A percentile compares a stretch with the other conserved stretches of the same genome.
These are phyloP conservation scores for Saturnispora gosingensis DNA, from an alignment of 805 yeast genomes.

Conservation along the genomic window DNA sequence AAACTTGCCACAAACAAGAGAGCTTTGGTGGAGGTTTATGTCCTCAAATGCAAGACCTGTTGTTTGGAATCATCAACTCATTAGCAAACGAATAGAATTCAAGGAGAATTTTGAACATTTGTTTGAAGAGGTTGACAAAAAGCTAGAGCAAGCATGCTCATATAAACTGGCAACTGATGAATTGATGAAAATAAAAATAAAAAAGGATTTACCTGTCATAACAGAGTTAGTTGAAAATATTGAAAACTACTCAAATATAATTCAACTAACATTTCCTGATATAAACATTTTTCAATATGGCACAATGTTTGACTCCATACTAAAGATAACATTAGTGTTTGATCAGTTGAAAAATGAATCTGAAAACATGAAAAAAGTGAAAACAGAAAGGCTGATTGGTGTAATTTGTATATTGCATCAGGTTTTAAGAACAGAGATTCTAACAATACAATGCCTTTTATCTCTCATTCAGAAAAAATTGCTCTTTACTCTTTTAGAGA, in stretches of 20 bases:
- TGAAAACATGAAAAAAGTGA: conserved; percentile 9
- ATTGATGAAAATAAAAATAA: conserved; percentile 12
- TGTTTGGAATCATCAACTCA: conserved; percentile 44
- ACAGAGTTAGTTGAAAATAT: conserved; percentile 15
- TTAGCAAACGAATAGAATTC: conserved; percentile 24
- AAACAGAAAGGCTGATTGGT: conserved; percentile 15
- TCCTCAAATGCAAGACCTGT: conserved; percentile 35
- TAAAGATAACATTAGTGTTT: conserved; percentile 19
- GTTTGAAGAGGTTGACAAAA: conserved; percentile 15
- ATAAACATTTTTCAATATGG: conserved; percentile 24
- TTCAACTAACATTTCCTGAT: conserved; percentile 24
- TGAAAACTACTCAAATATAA: conserved; percentile 17
- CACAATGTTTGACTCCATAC: conserved; percentile 21
- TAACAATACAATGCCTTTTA: conserved; percentile 20
- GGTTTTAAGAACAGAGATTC: conserved; percentile 17
- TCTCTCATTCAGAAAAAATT: conserved; percentile 22
- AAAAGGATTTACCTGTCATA: conserved; percentile 9
- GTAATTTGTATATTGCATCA: conserved; percentile 22
- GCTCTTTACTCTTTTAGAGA: conserved; percentile 16
- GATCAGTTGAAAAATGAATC: conserved; percentile 13
- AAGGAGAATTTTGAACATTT: conserved; percentile 12
- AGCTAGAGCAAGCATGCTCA: conserved; percentile 24
- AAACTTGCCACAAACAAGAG: conserved; percentile 34
- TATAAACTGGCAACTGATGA: conserved; percentile 18
- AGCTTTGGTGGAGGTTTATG: conserved; percentile 54